Evolutionary conservation across 2,329 filamentous ascomycete species (phyloP).

Genomic region (Aspergillus uvarum): DNA sequence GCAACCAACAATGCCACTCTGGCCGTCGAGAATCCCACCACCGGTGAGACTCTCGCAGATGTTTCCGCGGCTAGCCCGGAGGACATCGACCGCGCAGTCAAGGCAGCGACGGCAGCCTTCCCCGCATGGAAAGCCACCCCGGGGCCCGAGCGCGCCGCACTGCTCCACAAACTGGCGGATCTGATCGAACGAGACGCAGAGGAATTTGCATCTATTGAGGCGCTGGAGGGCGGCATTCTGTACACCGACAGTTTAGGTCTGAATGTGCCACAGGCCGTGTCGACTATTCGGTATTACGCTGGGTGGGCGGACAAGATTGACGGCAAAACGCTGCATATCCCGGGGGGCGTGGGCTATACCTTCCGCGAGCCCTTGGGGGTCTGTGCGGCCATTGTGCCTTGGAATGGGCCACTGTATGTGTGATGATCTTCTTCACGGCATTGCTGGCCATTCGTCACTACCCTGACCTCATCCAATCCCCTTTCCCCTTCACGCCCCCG

Average conservation of each 20-base stretch:
- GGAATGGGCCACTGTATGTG: slow-evolving; percentile 31
- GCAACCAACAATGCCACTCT: slow-evolving; percentile 21
- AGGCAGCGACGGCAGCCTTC: slow-evolving; percentile 23
- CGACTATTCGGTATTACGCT: slow-evolving; percentile 29
- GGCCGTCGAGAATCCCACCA: slow-evolving; percentile 27
- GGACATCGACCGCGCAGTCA: slow-evolving; percentile 27
- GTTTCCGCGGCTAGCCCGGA: slow-evolving; percentile 25
- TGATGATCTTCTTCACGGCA: too few species aligned
- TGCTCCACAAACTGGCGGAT: slow-evolving; percentile 29
- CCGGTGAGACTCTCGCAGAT: slow-evolving; percentile 20
- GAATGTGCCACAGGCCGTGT: slow-evolving; percentile 25
- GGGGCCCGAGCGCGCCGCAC: slow-evolving; percentile 17
- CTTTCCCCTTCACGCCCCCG: too few species aligned
- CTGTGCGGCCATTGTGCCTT: slow-evolving; percentile 32
- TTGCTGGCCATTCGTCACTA: too few species aligned
- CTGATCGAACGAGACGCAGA: slow-evolving; percentile 29
- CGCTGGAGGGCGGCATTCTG: slow-evolving; percentile 27
- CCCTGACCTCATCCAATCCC: too few species aligned
- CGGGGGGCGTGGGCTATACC: slow-evolving; percentile 25
- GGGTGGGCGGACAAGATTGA: slow-evolving; percentile 34
- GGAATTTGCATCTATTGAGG: slow-evolving; percentile 27
- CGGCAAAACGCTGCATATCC: slow-evolving; percentile 24
- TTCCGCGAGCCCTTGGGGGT: slow-evolving; percentile 30
- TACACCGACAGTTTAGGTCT: slow-evolving; percentile 24
- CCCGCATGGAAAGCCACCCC: slow-evolving; percentile 25